Conservation (phyloP, 805 yeast species). For the Cyberlindnera galapagoensis region DNA sequence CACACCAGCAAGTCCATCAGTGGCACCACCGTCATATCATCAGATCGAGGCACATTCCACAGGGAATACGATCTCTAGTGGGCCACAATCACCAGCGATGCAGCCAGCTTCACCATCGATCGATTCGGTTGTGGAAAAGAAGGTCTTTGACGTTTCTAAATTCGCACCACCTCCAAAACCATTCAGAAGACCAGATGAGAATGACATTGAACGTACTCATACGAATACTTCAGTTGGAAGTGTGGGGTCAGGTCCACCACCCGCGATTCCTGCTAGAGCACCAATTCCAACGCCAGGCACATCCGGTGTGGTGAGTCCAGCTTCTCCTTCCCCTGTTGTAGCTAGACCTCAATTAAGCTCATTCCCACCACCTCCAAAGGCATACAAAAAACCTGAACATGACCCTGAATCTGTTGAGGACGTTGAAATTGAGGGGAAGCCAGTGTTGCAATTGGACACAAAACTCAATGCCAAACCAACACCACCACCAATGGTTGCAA, state of each 20-base stretch:
- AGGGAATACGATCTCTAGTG: no score
- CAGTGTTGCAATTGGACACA: not conserved
- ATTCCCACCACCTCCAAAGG: conserved; percentile 21
- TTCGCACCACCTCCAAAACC: conserved; percentile 22
- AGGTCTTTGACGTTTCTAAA: conserved; percentile 5
- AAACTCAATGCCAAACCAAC: not conserved
- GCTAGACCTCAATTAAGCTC: not conserved
- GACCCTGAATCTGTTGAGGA: not conserved
- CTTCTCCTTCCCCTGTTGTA: no score
- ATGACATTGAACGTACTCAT: no score
- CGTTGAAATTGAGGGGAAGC: not conserved
- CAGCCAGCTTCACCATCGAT: no score
- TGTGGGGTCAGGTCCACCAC: no score
- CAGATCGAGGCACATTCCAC: conserved; percentile 1
- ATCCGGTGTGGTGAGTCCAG: no score
- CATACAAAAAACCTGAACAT: conserved; percentile 11
- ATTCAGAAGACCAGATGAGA: conserved; percentile 7
- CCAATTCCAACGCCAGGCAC: no score
- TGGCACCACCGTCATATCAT: conserved; percentile 12
- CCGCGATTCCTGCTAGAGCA: no score
- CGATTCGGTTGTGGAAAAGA: no score
- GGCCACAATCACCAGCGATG: no score
- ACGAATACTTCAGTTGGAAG: not conserved
- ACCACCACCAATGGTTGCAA: conserved; percentile 1
- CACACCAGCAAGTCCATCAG: conserved; percentile 2